Evolutionary conservation across 306 rosid species (phyloP).

Genomic region (Malus sylvestris): DNA sequence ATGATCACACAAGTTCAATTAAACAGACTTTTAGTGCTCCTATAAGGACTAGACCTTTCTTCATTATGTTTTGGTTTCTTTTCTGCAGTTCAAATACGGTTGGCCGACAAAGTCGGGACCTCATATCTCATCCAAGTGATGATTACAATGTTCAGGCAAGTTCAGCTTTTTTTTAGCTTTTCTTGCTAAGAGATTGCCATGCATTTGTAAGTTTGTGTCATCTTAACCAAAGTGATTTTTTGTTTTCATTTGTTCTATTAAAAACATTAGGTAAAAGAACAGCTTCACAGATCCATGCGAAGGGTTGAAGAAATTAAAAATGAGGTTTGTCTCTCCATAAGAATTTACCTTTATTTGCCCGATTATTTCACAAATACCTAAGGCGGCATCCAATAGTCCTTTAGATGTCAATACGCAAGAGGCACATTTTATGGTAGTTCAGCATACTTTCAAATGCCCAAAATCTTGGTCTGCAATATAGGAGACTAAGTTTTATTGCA

Average conservation of each 20-base stretch:
- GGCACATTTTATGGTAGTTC: neutral
- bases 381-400: neutral
- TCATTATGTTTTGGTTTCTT: neutral
- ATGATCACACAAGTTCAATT: neutral
- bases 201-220: neutral
- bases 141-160: conserved; percentile 42
- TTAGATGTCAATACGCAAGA: neutral
- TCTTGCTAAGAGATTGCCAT: conserved; percentile 12
- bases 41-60: neutral
- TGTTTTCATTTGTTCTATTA: conserved; percentile 3
- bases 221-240: neutral
- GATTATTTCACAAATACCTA: neutral
- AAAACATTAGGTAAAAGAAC: conserved; percentile 47
- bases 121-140: conserved; percentile 47
- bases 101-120: conserved; percentile 34
- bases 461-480: neutral
- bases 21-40: conserved; percentile 2
- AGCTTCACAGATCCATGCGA: conserved; percentile 49
- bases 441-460: neutral
- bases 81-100: conserved; percentile 37
- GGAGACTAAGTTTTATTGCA: conserved; percentile 19
- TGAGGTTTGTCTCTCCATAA: conserved; percentile 51
- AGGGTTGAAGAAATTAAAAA: conserved; percentile 50
- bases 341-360: neutral
- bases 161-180: conserved; percentile 9